Evolutionary conservation across 2,329 filamentous ascomycete genomes (phyloP).

Genomic region (Monosporascus sp.): DNA sequence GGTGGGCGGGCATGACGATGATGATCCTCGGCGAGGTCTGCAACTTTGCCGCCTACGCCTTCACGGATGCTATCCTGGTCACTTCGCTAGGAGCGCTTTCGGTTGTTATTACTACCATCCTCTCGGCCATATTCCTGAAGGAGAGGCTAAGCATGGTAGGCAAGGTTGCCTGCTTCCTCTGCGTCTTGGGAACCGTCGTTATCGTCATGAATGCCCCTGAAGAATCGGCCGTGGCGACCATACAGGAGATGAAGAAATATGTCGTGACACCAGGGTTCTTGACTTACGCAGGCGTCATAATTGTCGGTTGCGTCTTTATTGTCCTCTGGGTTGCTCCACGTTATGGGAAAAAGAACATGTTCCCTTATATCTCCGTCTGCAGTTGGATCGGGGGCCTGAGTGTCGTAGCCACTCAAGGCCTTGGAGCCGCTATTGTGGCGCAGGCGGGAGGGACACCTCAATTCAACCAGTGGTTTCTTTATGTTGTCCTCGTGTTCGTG

Average conservation of each 20-base stretch:
- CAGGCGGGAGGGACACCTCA: constrained; percentile 77
- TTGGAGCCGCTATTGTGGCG: constrained; percentile 86
- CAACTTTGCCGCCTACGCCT: constrained; percentile 96
- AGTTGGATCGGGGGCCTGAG: constrained; percentile 90
- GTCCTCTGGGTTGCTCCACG: constrained; percentile 78
- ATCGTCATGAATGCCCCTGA: constrained; percentile 91
- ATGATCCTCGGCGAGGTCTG: constrained; percentile 97
- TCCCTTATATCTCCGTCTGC: constrained; percentile 95
- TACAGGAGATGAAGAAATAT: constrained; percentile 87
- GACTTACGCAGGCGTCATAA: constrained; percentile 74
- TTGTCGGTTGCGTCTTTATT: constrained; percentile 65
- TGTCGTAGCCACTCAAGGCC: constrained; percentile 88
- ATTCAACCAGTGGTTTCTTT: constrained; percentile 97
- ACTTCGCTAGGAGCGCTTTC: constrained; percentile 87
- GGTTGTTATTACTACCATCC: constrained; percentile 84
- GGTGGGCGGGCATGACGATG: constrained; percentile 93
- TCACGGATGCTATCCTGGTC: constrained; percentile 92
- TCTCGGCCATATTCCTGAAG: constrained; percentile 93
- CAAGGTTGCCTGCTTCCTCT: constrained; percentile 92
- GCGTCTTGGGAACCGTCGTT: constrained; percentile 86
- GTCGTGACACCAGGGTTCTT: constrained; percentile 85
- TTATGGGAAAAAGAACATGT: constrained; percentile 95
- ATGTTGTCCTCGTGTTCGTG: constrained; percentile 87
- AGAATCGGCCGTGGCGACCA: constrained; percentile 77
- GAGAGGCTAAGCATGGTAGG: constrained; percentile 93